Conservation (phyloP, 2,329 filamentous ascomycete species). For the Alternaria arborescens region DNA sequence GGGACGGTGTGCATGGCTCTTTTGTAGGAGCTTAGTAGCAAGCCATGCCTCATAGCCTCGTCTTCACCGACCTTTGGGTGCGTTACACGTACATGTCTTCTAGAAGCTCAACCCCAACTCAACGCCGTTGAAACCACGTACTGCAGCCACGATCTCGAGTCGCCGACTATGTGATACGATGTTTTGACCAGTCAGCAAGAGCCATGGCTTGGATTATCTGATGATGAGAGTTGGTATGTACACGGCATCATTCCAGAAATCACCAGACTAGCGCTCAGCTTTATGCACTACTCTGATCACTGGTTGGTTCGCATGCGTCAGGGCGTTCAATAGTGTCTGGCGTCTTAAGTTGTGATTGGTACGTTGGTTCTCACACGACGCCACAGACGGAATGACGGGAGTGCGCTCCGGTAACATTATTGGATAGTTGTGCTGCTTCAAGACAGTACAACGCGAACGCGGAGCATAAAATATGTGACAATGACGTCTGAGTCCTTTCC, state of each 20-base stretch:
- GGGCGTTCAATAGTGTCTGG: not conserved
- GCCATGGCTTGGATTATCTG: slow-evolving; percentile 1
- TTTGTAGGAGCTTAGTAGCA: not conserved
- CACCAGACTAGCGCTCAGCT: not conserved
- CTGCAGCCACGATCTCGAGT: not conserved
- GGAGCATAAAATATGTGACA: not conserved
- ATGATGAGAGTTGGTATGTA: not conserved
- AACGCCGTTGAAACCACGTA: not conserved
- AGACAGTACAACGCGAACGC: not conserved
- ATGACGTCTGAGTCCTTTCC: not conserved
- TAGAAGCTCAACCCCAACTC: not conserved
- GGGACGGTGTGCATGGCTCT: not conserved
- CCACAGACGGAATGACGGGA: slow-evolving; percentile 13
- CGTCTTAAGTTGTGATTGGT: not conserved
- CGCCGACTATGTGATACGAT: not conserved
- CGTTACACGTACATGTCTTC: not conserved
- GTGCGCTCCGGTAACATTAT: slow-evolving; percentile 1
- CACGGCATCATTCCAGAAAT: not conserved
- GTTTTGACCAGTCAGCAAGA: not conserved
- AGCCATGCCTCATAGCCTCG: not conserved
- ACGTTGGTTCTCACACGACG: slow-evolving; percentile 3
- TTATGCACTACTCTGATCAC: not conserved
- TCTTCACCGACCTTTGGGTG: not conserved
- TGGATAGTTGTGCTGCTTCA: not conserved
- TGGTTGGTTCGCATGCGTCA: not conserved